Evolutionary conservation across 1,284 basidiomycete genomes (phyloP).

Genomic region (Neonothopanus nambi): DNA sequence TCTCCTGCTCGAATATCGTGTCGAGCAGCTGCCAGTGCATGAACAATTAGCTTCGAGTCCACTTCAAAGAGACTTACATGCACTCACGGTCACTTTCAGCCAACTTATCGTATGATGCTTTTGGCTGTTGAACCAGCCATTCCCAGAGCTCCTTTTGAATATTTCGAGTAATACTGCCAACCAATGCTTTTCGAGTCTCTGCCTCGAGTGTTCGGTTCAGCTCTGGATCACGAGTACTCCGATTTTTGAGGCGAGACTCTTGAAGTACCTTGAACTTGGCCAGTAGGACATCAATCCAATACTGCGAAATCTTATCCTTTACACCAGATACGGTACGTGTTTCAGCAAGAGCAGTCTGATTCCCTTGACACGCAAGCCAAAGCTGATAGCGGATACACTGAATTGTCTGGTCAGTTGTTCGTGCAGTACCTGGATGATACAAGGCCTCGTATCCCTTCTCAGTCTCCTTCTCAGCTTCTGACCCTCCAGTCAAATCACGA

Average conservation of each 20-base stretch:
- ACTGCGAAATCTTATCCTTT: conserved; percentile 28
- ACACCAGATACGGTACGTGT: conserved; percentile 23
- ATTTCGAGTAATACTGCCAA: neutral
- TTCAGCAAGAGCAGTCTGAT: conserved; percentile 11
- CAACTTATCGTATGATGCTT: conserved; percentile 12
- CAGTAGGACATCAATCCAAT: conserved; percentile 28
- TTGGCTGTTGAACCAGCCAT: conserved; percentile 22
- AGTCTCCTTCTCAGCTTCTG: conserved; percentile 19
- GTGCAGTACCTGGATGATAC: conserved; percentile 12
- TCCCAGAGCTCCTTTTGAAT: conserved; percentile 13
- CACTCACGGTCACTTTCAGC: conserved; percentile 20
- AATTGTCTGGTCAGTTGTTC: conserved; percentile 13
- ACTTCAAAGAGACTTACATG: neutral
- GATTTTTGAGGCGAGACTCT: neutral
- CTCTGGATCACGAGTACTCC: neutral
- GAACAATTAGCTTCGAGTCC: no score
- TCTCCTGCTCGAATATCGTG: conserved; percentile 12
- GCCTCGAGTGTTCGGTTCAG: neutral
- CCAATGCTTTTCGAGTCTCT: neutral
- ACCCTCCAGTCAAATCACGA: conserved; percentile 24
- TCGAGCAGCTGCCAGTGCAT: neutral
- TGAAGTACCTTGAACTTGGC: conserved; percentile 16
- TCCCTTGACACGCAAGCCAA: conserved; percentile 19
- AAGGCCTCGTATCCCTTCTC: conserved; percentile 24
- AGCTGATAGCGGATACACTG: conserved; percentile 19